Conservation (phyloP, 306 rosid genomes). For the Phaseolus lunatus region DNA sequence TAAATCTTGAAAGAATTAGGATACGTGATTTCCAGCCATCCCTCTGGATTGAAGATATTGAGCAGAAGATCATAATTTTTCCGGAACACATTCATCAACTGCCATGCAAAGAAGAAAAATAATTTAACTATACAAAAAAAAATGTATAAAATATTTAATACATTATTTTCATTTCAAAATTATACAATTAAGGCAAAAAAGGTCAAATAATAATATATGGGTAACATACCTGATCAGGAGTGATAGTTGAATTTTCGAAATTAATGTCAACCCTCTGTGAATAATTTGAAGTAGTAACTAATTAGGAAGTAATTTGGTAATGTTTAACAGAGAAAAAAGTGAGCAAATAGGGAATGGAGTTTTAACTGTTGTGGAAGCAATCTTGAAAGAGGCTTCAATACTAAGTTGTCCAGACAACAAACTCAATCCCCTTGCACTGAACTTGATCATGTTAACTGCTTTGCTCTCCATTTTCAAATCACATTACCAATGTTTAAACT, state of each 20-base stretch:
- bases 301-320: constrained; percentile 31
- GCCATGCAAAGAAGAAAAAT: constrained; percentile 40
- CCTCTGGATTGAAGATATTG: constrained; percentile 88
- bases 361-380: constrained; percentile 77
- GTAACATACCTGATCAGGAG: constrained; percentile 74
- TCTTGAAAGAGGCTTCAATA: constrained; percentile 80
- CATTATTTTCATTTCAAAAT: neutral
- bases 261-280: constrained; percentile 76
- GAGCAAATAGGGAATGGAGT: constrained; percentile 36
- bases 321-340: constrained; percentile 20
- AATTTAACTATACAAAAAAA: neutral
- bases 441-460: constrained; percentile 84
- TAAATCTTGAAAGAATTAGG: constrained; percentile 50
- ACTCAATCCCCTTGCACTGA: constrained; percentile 73
- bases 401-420: constrained; percentile 72
- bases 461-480: constrained; percentile 71
- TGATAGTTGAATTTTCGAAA: constrained; percentile 67
- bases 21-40: constrained; percentile 97
- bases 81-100: constrained; percentile 81
- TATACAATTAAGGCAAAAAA: neutral
- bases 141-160: neutral
- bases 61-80: constrained; percentile 81
- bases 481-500: constrained; percentile 39
- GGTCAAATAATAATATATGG: neutral
- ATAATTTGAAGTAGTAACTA: constrained; percentile 28